A percentile compares a stretch with the other conserved stretches of the same genome.
Evolutionary conservation across 164 flowering plant genomes (phyloP).

Genomic region (Chloranthus sessilifolius): DNA sequence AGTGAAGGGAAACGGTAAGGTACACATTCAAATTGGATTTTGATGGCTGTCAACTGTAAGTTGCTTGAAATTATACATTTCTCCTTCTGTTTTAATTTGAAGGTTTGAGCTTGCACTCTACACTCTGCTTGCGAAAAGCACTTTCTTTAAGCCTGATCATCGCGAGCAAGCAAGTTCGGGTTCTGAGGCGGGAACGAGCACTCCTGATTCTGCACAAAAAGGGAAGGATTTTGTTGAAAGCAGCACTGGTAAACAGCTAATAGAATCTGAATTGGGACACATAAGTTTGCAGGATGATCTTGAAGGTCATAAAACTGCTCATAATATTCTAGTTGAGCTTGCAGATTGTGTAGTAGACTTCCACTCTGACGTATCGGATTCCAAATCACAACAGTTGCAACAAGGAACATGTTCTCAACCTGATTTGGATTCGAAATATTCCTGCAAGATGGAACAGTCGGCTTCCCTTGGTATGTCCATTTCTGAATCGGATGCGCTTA

Average conservation of each 20-base stretch:
- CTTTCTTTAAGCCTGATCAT: conserved; percentile 39
- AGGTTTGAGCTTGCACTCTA: conserved; percentile 93
- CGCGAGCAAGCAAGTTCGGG: conserved; percentile 42
- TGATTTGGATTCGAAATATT: conserved; percentile 30
- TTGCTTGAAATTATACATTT: background rate
- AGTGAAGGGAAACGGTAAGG: conserved; percentile 88
- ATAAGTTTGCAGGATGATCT: conserved; percentile 34
- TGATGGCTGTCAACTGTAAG: background rate
- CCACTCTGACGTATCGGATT: conserved; percentile 33
- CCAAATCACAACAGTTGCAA: conserved; percentile 28
- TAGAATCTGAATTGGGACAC: conserved; percentile 39
- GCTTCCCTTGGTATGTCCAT: conserved; percentile 32
- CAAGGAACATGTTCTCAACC: conserved; percentile 36
- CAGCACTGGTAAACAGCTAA: conserved; percentile 21
- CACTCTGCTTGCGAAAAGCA: conserved; percentile 66
- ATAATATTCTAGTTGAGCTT: conserved; percentile 49
- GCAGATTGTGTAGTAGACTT: conserved; percentile 52
- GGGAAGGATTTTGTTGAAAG: conserved; percentile 32
- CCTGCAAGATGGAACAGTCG: conserved; percentile 34
- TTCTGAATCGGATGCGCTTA: conserved; percentile 32
- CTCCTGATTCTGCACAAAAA: conserved; percentile 26
- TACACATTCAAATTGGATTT: conserved; percentile 6
- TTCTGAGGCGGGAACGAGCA: conserved; percentile 30
- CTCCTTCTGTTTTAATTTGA: background rate
- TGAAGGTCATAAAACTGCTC: conserved; percentile 38